Conservation (phyloP, 305 asterid species). For the Solanum hybrid region DNA sequence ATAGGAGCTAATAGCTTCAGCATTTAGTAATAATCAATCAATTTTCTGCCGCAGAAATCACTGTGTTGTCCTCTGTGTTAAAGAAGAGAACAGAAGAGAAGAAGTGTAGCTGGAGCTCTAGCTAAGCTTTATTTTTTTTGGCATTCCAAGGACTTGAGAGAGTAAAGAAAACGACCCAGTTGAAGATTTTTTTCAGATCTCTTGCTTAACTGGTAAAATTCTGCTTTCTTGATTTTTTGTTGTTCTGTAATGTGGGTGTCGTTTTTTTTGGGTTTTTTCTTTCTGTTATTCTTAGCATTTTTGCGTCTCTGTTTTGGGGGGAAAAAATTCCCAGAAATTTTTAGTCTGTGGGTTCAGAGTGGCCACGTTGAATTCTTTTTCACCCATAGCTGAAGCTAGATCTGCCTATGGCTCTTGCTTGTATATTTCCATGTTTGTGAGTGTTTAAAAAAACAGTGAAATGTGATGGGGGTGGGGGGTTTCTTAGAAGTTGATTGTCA, state of each 20-base stretch:
- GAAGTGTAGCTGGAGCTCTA: neutral
- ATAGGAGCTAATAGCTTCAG: neutral
- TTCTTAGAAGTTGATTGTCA: neutral
- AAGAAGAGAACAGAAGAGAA: neutral
- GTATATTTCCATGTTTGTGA: neutral
- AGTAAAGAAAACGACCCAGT: neutral
- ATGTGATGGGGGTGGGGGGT: neutral
- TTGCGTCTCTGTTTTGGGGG: neutral
- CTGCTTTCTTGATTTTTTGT: neutral
- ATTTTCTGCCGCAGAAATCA: neutral
- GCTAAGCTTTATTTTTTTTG: neutral
- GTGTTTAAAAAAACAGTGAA: neutral
- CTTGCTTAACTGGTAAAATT: neutral
- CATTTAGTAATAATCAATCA: neutral
- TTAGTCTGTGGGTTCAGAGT: neutral
- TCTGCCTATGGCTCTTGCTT: neutral
- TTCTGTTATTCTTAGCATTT: neutral
- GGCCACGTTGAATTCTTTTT: neutral
- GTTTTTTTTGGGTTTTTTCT: neutral
- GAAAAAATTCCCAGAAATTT: neutral
- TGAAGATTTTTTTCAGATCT: neutral
- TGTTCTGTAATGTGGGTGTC: neutral
- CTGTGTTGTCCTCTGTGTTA: neutral
- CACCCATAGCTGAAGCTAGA: neutral
- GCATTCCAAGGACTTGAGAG: neutral